Evolutionary conservation across 768 basidiomycete species (phyloP), one percentile per base, ranked within the genome.

Genomic region (Boletus insuetus): DNA sequence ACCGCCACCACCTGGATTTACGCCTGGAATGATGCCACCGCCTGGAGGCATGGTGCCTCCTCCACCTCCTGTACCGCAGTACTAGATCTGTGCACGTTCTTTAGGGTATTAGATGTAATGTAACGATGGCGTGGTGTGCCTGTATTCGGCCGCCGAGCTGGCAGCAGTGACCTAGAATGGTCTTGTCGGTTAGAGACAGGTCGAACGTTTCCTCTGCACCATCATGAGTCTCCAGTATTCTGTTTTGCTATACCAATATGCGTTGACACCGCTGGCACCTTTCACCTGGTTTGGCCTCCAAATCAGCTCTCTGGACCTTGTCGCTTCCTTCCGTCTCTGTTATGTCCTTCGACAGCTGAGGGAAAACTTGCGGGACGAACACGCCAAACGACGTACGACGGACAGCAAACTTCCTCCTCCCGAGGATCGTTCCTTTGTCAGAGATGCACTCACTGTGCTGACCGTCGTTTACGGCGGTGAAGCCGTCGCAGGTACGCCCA

Each of bases 391-490:
- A 45, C 56, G 51, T n/a, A 58, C 58, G 39, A 65, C 59, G 20
- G 75, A 78, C 56, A 72, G 71, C 42, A 68, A 63, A 19, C 51
- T 59, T 5, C 58, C 64, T 9, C 68, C 67, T 4, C 53, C 77
- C 11, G 86, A 85, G 60, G 68, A 74, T 39, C 73, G 73, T 16
- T 85, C 86, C 4, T 84, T 87, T 57, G 75, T 78, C 35, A 80
- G 83, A 62, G 82, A 82, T 59, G 66, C 80, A 17, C 67, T 78
- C 6, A 78, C 86, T 1, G 84, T 84, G 3, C 72, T 88, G 32
- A 71, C 82, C 14, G 83, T 91, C 29, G 88, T 91, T 1, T 91
- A 84, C 63, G 89, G 89, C 10, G 90, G 90, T n/a, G 87, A 91
- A 69, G 83, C 82, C 3, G 73, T 89, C 46, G 77, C 77, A 51